Percentiles rank a stretch among this genome's conserved stretches.
Evolutionary conservation across 2,329 filamentous ascomycete species (phyloP).

Genomic region (Pseudovirgaria hyperparasitica): DNA sequence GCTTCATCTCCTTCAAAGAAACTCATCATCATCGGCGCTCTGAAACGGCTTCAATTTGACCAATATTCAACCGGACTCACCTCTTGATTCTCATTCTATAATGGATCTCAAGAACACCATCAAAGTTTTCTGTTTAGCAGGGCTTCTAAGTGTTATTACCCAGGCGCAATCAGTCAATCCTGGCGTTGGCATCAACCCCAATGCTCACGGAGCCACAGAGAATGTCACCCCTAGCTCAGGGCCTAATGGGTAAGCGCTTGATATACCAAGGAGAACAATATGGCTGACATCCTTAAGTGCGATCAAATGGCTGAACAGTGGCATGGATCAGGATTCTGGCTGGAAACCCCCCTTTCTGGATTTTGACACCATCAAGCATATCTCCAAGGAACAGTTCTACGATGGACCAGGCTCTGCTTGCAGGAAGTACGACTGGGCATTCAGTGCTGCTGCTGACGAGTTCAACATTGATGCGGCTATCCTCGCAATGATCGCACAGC

Average conservation of each 20-base stretch:
- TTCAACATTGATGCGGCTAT: conserved; percentile 22
- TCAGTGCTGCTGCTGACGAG: conserved; percentile 17
- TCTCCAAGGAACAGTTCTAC: conserved; percentile 15
- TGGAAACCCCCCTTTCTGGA: conserved; percentile 23
- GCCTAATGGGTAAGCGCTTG: conserved; percentile 5
- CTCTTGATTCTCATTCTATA: too few species aligned
- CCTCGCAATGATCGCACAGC: conserved; percentile 24
- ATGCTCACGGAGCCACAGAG: conserved; percentile 5
- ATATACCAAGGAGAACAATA: background rate
- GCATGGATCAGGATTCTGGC: conserved; percentile 13
- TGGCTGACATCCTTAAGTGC: conserved; percentile 14
- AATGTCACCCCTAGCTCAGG: conserved; percentile 6
- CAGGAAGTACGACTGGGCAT: conserved; percentile 21
- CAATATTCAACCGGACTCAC: too few species aligned
- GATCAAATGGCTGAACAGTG: conserved; percentile 19
- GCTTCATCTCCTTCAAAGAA: too few species aligned
- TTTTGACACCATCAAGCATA: conserved; percentile 16
- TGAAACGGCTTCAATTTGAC: too few species aligned
- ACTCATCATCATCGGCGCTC: too few species aligned
- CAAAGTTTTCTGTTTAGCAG: too few species aligned
- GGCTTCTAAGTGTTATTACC: background rate
- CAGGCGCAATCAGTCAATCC: background rate
- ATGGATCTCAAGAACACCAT: too few species aligned
- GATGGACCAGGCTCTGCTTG: conserved; percentile 12
- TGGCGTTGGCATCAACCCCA: conserved; percentile 2